Conservation (phyloP, 1,284 basidiomycete genomes). For the Stereum hirsutum region DNA sequence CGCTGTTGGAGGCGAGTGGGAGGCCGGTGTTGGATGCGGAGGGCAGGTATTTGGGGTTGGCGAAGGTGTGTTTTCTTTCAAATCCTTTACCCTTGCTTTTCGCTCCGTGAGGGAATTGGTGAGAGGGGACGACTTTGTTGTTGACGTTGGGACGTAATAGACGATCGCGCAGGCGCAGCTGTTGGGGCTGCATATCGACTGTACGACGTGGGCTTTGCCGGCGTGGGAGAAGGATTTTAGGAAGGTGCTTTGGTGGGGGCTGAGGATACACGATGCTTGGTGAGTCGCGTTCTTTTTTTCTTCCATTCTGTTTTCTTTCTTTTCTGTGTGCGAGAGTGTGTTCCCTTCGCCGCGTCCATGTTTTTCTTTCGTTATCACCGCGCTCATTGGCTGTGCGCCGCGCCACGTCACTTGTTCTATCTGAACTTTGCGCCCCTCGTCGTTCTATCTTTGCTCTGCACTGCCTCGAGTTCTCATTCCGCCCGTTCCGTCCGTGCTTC, state of each 20-base stretch:
- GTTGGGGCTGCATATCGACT: not conserved
- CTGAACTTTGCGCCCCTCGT: too few species aligned
- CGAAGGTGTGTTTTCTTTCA: not conserved
- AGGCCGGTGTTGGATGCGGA: not conserved
- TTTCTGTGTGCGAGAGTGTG: too few species aligned
- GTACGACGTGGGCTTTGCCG: not conserved
- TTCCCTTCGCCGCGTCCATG: too few species aligned
- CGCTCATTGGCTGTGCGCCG: too few species aligned
- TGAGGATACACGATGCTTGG: not conserved
- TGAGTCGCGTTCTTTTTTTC: not conserved
- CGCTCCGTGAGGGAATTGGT: not conserved
- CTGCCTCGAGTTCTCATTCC: too few species aligned
- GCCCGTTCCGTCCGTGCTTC: too few species aligned
- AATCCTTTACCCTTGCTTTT: too few species aligned
- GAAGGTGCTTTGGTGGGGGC: not conserved
- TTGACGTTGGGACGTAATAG: not conserved
- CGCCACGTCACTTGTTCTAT: too few species aligned
- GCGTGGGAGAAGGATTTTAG: not conserved
- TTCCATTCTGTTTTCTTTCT: not conserved
- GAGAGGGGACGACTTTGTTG: too few species aligned
- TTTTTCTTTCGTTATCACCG: too few species aligned
- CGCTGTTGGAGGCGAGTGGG: not conserved
- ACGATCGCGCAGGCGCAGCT: not conserved
- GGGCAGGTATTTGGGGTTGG: not conserved
- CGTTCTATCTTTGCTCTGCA: too few species aligned